Evolutionary conservation across 495 filamentous ascomycete genomes (phyloP).

Genomic region (Penicillium canescens): DNA sequence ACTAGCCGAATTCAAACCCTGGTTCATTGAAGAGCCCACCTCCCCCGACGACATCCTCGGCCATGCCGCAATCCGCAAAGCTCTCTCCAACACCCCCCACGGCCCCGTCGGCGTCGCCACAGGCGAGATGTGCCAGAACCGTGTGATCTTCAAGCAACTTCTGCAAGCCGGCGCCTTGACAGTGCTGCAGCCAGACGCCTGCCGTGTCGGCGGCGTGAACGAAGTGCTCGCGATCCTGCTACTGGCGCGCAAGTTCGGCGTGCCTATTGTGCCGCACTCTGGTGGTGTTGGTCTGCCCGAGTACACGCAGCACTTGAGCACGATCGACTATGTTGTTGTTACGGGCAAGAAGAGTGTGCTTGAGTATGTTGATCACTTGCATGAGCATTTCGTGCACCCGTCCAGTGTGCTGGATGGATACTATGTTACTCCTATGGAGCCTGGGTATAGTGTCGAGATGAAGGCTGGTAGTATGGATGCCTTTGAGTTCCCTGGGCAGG

Average conservation of each 20-base stretch:
- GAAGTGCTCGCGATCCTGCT: slow-evolving; percentile 90
- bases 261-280: slow-evolving; percentile 86
- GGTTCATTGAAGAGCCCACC: slow-evolving; percentile 98
- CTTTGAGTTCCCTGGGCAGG: slow-evolving; percentile 72
- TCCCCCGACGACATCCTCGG: slow-evolving; percentile 90
- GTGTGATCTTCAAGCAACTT: slow-evolving; percentile 92
- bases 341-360: slow-evolving; percentile 77
- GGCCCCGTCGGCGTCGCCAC: slow-evolving; percentile 82
- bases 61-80: slow-evolving; percentile 80
- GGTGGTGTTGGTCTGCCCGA: slow-evolving; percentile 91
- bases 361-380: slow-evolving; percentile 91
- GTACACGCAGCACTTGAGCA: slow-evolving; percentile 91
- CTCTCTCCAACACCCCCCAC: slow-evolving; percentile 62
- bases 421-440: slow-evolving; percentile 78
- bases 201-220: slow-evolving; percentile 87
- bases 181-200: slow-evolving; percentile 89
- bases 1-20: slow-evolving; percentile 82
- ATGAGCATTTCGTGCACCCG: slow-evolving; percentile 90
- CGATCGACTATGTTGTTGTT: slow-evolving; percentile 91
- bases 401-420: slow-evolving; percentile 79
- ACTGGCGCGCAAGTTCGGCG: slow-evolving; percentile 79
- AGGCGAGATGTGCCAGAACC: slow-evolving; percentile 96
- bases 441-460: slow-evolving; percentile 94
- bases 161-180: slow-evolving; percentile 78
- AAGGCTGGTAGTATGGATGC: slow-evolving; percentile 80